These are phyloP conservation scores for Viola odorata DNA, from an alignment of 345 rosid species.

Conservation along the genomic window DNA sequence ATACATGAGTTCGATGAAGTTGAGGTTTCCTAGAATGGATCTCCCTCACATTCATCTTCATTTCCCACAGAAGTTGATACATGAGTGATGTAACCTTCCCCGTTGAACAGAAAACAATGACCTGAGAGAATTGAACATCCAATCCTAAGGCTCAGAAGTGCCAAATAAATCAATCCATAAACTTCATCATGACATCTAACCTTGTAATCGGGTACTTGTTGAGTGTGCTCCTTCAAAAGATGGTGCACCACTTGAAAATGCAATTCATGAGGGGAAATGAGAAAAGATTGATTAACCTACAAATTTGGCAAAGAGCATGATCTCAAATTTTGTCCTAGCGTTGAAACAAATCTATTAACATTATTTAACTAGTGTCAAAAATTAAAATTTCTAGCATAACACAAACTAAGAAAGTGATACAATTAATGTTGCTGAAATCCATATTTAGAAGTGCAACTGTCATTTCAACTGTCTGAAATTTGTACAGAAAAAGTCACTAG, in stretches of 20 bases:
- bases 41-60: constrained; percentile 85
- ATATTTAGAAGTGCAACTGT: no score
- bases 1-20: constrained; percentile 61
- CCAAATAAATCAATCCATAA: constrained; percentile 2
- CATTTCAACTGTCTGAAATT: no score
- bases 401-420: no score
- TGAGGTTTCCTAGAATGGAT: constrained; percentile 91
- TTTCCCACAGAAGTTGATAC: constrained; percentile 63
- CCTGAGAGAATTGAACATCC: constrained; percentile 39
- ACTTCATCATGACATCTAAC: constrained; percentile 29
- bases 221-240: constrained; percentile 60
- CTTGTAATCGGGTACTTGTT: constrained; percentile 59
- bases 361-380: no score
- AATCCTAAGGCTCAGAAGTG: constrained; percentile 10
- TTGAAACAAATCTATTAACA: constrained; percentile 2
- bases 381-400: no score
- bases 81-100: constrained; percentile 85
- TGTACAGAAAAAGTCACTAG: no score
- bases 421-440: no score
- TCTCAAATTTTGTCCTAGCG: constrained; percentile 5
- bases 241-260: constrained; percentile 75
- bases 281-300: constrained; percentile 73
- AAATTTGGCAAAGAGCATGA: constrained; percentile 5
- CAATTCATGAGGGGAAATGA: constrained; percentile 62
- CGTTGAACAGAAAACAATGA: constrained; percentile 84